Conservation (phyloP, 2,329 filamentous ascomycete genomes). For the Paramyrothecium sp. region DNA sequence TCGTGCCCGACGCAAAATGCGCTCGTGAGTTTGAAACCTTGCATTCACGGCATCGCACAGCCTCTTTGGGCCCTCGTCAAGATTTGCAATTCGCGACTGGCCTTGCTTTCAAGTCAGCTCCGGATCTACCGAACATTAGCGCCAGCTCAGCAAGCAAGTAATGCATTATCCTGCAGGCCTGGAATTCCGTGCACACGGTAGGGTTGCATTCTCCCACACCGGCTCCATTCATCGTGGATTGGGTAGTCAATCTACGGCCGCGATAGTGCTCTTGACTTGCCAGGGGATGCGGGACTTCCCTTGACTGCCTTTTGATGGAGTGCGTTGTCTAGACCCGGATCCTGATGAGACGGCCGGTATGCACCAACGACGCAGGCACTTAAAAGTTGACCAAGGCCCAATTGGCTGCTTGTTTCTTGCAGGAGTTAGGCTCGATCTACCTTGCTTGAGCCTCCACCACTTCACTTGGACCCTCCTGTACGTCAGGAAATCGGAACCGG, state of each 20-base stretch:
- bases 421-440: background rate
- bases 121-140: background rate
- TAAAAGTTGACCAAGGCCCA: background rate
- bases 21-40: no score
- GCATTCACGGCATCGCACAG: no score
- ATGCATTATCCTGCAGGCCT: background rate
- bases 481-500: no score
- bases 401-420: background rate
- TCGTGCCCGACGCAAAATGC: no score
- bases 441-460: no score
- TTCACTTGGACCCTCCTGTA: background rate
- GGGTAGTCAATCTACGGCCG: background rate
- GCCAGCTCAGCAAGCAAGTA: background rate
- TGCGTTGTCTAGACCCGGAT: no score
- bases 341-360: no score
- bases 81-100: conserved; percentile 10
- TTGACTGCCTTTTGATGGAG: no score
- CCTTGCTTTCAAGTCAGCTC: background rate
- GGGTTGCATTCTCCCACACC: background rate
- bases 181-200: background rate
- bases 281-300: no score
- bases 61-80: no score
- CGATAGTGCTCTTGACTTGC: no score
- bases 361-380: conserved; percentile 1
- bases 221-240: background rate